Evolutionary conservation across 352 stramenopile genomes (phyloP).

Genomic region (Phytophthora kernoviae): DNA sequence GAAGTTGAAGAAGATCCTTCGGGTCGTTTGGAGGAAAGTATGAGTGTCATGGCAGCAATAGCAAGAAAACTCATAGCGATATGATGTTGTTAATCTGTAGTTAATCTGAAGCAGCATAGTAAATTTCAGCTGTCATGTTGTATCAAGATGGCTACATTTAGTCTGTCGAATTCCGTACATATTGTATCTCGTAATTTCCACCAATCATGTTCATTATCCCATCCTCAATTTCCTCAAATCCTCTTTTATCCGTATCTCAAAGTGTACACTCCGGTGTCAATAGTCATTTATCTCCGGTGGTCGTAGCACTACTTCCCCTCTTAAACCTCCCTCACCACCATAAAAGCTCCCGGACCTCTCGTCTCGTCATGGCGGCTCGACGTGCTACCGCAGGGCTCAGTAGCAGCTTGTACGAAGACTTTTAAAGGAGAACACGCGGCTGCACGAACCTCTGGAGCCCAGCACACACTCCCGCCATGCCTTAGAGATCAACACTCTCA

Average conservation of each 20-base stretch:
- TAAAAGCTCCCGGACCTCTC: neutral
- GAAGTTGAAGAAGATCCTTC: neutral
- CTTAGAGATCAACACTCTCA: conserved; percentile 55
- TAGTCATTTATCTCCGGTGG: neutral
- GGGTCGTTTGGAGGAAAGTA: neutral
- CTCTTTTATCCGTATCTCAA: too few species aligned
- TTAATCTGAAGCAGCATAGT: too few species aligned
- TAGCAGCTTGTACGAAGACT: conserved; percentile 73
- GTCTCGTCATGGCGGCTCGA: conserved; percentile 21
- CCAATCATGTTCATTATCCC: too few species aligned
- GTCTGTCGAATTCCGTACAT: too few species aligned
- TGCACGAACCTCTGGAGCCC: conserved; percentile 49
- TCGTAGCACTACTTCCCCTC: neutral
- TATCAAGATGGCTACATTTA: too few species aligned
- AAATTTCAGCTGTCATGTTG: too few species aligned
- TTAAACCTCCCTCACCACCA: neutral
- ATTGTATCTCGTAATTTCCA: too few species aligned
- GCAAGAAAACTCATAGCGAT: too few species aligned
- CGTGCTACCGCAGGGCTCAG: conserved; percentile 52
- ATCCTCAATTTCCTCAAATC: too few species aligned
- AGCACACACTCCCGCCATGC: conserved; percentile 53
- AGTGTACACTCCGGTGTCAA: too few species aligned
- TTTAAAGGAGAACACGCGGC: conserved; percentile 57
- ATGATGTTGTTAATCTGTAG: too few species aligned
- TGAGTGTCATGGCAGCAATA: neutral